Conservation (phyloP, 768 basidiomycete genomes). For the Leccinum variicolor region DNA sequence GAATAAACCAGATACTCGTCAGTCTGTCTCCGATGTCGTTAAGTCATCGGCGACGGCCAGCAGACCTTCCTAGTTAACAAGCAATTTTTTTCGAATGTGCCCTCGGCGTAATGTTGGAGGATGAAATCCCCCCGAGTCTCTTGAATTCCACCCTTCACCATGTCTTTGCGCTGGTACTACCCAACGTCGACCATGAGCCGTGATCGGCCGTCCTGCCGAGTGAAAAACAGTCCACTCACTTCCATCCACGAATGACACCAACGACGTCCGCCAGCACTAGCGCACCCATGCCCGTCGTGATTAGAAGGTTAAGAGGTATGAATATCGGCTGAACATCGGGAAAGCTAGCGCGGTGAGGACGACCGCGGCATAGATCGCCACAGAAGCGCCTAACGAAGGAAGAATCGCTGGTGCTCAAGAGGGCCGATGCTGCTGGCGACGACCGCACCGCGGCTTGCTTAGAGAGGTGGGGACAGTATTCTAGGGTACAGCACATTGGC, state of each 20-base stretch:
- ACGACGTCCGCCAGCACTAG: no score
- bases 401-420: slow-evolving; percentile 7
- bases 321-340: no score
- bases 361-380: slow-evolving; percentile 79
- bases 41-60: no score
- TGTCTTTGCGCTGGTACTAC: slow-evolving; percentile 31
- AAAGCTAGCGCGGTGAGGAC: slow-evolving; percentile 76
- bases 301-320: no score
- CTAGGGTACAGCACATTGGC: slow-evolving; percentile 71
- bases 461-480: slow-evolving; percentile 55
- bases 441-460: slow-evolving; percentile 27
- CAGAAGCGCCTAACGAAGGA: slow-evolving; percentile 39
- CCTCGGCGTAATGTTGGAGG: no score
- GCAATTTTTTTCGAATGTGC: background rate
- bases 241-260: no score
- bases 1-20: slow-evolving; percentile 32
- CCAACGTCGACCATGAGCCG: no score
- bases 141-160: slow-evolving; percentile 1
- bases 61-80: no score
- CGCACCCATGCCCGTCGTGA: no score
- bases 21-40: background rate
- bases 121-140: no score
- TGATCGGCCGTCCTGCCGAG: no score
- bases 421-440: slow-evolving; percentile 44
- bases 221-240: no score